A percentile compares a stretch with the other conserved stretches of the same genome.
Conservation (phyloP, 2,329 filamentous ascomycete species). For the Ambrosiella xylebori region DNA sequence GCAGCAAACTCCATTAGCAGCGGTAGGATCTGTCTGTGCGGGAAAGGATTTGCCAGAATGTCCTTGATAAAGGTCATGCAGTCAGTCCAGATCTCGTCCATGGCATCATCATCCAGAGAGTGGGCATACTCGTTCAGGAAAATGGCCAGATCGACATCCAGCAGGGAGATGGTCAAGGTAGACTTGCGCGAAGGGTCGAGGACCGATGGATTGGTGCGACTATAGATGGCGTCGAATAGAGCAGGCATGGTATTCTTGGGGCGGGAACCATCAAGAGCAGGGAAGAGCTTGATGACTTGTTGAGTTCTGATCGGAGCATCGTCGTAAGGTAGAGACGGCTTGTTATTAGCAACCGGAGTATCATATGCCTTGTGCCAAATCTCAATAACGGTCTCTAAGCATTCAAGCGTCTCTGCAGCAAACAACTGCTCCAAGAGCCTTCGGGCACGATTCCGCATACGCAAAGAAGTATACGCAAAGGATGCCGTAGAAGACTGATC, state of each 20-base stretch:
- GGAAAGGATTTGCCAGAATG: slow-evolving; percentile 81
- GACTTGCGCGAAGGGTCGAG: slow-evolving; percentile 69
- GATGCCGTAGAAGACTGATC: slow-evolving; percentile 59
- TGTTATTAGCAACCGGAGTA: slow-evolving; percentile 16
- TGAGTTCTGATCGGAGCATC: slow-evolving; percentile 19
- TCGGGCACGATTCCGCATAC: slow-evolving; percentile 77
- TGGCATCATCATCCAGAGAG: slow-evolving; percentile 86
- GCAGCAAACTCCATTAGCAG: slow-evolving; percentile 75
- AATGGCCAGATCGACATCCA: slow-evolving; percentile 66
- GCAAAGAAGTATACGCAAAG: slow-evolving; percentile 76
- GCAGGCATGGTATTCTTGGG: slow-evolving; percentile 86
- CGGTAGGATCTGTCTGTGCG: slow-evolving; percentile 78
- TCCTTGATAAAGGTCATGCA: slow-evolving; percentile 84
- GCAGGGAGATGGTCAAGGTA: slow-evolving; percentile 69
- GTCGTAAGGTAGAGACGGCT: slow-evolving; percentile 25
- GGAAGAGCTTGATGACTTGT: slow-evolving; percentile 69
- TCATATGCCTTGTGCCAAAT: slow-evolving; percentile 47
- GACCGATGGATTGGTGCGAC: slow-evolving; percentile 68
- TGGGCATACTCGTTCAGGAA: slow-evolving; percentile 83
- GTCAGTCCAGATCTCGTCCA: slow-evolving; percentile 96
- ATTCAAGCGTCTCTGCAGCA: slow-evolving; percentile 79
- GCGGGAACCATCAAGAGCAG: slow-evolving; percentile 77
- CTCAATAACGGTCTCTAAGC: slow-evolving; percentile 75
- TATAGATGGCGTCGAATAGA: slow-evolving; percentile 92
- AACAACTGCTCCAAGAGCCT: slow-evolving; percentile 86